phyloP scores from a whole-genome alignment of 2,329 filamentous ascomycete species.

The Zymoseptoria ardabiliae region DNA sequence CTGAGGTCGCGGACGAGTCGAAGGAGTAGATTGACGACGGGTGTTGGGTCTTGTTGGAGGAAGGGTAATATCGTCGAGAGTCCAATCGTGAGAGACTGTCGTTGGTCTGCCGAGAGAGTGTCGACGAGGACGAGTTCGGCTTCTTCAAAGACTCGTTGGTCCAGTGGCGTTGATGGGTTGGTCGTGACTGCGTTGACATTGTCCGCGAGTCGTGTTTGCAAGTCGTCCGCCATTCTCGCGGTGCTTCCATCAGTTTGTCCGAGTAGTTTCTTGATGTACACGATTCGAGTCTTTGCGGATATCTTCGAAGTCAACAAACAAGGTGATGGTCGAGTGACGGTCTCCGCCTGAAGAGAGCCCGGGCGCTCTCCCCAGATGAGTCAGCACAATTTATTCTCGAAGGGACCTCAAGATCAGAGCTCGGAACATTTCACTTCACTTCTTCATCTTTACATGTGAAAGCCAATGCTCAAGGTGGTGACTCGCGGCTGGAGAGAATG shows the following conservation, averaged over 20 bases:
- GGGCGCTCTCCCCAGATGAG: too few species aligned
- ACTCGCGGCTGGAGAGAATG: neutral
- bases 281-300: neutral
- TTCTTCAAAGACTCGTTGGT: constrained; percentile 44
- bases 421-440: neutral
- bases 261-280: neutral
- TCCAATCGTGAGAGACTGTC: constrained; percentile 34
- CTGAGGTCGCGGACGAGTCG: constrained; percentile 43
- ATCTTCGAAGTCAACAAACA: too few species aligned
- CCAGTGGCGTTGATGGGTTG: constrained; percentile 29
- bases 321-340: neutral
- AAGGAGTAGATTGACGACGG: constrained; percentile 46
- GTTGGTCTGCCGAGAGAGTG: constrained; percentile 29
- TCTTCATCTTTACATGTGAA: neutral
- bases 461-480: neutral
- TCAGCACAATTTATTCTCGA: neutral
- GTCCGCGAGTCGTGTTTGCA: constrained; percentile 9
- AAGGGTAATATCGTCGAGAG: constrained; percentile 46
- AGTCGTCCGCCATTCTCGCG: constrained; percentile 10
- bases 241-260: neutral
- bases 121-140: constrained; percentile 40
- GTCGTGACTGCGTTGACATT: constrained; percentile 13
- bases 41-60: constrained; percentile 52
- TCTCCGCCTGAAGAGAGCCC: too few species aligned
- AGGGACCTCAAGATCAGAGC: neutral